phyloP scores from a whole-genome alignment of 768 basidiomycete species.

The Rhodosporidiobolus sp. region DNA sequence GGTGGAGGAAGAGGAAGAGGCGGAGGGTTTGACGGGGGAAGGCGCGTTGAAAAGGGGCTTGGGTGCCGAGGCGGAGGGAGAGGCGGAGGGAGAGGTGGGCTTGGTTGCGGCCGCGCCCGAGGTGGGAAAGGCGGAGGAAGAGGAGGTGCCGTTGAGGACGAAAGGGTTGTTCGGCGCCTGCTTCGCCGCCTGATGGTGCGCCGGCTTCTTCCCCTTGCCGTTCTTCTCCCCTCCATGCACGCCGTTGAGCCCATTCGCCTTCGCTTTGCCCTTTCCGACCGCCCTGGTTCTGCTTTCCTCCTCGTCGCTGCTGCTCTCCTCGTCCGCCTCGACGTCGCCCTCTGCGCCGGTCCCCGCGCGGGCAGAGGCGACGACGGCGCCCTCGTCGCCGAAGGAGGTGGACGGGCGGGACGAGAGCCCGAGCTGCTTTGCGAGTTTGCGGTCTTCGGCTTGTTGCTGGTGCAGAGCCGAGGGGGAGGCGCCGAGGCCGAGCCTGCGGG shows the following conservation, averaged over 20 bases:
- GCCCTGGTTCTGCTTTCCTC: conserved; percentile 27
- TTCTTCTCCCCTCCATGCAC: not conserved
- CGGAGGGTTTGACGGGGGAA: conserved; percentile 14
- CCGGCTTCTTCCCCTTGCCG: not conserved
- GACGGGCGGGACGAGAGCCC: not conserved
- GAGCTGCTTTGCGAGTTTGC: conserved; percentile 20
- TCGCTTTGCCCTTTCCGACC: conserved; percentile 25
- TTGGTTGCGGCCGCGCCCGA: too few species aligned
- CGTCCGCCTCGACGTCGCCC: not conserved
- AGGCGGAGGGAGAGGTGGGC: not conserved
- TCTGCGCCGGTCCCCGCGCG: not conserved
- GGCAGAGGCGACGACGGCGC: not conserved
- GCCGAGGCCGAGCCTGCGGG: conserved; percentile 31
- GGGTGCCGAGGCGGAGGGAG: not conserved
- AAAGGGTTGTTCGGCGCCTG: conserved; percentile 23
- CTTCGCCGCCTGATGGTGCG: not conserved
- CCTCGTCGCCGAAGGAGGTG: conserved; percentile 3
- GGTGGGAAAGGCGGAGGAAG: not conserved
- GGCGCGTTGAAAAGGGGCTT: conserved; percentile 26
- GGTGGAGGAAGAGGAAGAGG: conserved; percentile 2
- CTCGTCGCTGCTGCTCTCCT: conserved; percentile 23
- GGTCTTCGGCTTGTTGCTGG: conserved; percentile 28
- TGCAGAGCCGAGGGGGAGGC: conserved; percentile 17
- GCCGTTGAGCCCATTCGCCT: not conserved
- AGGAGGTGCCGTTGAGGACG: not conserved